phyloP scores from a whole-genome alignment of 306 rosid genomes.

The Begonia fuchsioides region DNA sequence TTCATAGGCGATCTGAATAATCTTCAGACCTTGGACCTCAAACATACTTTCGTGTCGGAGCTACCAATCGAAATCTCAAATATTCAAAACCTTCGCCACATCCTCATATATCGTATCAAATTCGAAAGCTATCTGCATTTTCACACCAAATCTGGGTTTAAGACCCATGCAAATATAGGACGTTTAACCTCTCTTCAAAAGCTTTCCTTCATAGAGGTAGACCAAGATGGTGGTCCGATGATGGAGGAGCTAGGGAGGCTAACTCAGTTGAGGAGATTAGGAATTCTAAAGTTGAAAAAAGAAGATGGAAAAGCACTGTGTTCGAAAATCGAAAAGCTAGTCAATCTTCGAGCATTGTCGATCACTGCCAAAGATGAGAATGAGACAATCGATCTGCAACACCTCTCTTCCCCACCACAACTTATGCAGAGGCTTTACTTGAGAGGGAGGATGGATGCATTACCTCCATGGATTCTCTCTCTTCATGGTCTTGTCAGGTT shows the following conservation, averaged over 20 bases:
- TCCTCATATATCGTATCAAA: conserved; percentile 6
- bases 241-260: conserved; percentile 18
- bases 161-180: conserved; percentile 13
- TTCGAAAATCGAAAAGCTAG: conserved; percentile 11
- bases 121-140: conserved; percentile 5
- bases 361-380: conserved; percentile 10
- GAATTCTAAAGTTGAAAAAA: conserved; percentile 12
- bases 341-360: conserved; percentile 11
- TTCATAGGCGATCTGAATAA: conserved; percentile 18
- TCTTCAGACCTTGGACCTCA: conserved; percentile 27
- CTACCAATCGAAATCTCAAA: conserved; percentile 17
- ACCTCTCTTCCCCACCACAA: conserved; percentile 11
- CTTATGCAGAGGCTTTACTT: conserved; percentile 10
- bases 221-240: conserved; percentile 2
- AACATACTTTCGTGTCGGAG: conserved; percentile 11
- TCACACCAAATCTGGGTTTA: conserved; percentile 14
- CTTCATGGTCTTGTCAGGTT: conserved; percentile 11
- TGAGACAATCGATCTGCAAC: conserved; percentile 9
- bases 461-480: conserved; percentile 23
- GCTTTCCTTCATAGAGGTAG: conserved; percentile 19
- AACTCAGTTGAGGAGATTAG: conserved; percentile 19
- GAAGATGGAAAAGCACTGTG: conserved; percentile 15
- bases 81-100: conserved; percentile 22
- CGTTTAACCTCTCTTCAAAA: conserved; percentile 18
- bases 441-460: conserved; percentile 13